These are phyloP conservation scores for Clarireedia paspali DNA, from an alignment of 2,329 filamentous ascomycete genomes.

Conservation along the genomic window DNA sequence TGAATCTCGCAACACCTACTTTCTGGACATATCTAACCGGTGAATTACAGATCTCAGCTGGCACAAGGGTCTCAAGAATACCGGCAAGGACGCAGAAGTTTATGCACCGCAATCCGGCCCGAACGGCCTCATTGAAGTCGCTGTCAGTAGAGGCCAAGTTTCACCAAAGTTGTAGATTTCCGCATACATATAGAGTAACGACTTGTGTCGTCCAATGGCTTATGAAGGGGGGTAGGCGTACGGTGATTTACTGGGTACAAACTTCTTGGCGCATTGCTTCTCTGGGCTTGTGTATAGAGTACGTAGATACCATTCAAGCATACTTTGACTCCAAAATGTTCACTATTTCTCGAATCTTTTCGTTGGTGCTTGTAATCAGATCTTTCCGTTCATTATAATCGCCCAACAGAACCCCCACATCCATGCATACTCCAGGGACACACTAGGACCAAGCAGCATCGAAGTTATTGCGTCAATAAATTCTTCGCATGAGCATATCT, in stretches of 20 bases:
- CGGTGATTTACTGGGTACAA: not conserved
- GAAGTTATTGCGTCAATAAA: no score
- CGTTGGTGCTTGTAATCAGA: no score
- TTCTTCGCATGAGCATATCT: no score
- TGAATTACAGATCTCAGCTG: constrained; percentile 70
- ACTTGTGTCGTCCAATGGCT: not conserved
- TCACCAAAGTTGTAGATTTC: constrained; percentile 22
- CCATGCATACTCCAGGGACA: no score
- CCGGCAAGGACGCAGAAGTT: constrained; percentile 89
- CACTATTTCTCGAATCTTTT: no score
- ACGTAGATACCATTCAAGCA: not conserved
- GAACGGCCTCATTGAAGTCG: constrained; percentile 93
- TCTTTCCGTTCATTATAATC: no score
- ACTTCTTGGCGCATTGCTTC: not conserved
- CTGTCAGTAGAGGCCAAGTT: constrained; percentile 52
- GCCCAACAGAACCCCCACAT: no score
- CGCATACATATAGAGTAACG: not conserved
- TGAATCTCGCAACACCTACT: not conserved
- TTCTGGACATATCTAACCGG: constrained; percentile 12
- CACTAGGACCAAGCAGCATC: no score
- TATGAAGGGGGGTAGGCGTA: not conserved
- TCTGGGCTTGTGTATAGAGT: not conserved
- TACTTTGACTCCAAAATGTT: no score
- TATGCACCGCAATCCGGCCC: constrained; percentile 89
- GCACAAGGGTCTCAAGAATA: constrained; percentile 95